These are phyloP conservation scores for Pseudomassariella vexata DNA, from an alignment of 2,329 filamentous ascomycete species.

Conservation along the genomic window DNA sequence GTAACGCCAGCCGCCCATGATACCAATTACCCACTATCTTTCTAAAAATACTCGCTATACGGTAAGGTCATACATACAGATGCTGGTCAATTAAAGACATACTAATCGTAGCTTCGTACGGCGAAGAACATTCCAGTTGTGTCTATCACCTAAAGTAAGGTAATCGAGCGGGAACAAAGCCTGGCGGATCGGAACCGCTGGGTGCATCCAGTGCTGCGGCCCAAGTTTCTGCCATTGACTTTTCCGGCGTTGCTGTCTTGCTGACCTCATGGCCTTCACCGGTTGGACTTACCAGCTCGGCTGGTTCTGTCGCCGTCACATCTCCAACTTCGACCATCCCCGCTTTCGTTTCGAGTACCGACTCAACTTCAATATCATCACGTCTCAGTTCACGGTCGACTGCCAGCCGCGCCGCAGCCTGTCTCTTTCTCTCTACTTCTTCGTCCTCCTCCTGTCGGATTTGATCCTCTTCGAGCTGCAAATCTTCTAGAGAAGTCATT, in stretches of 20 bases:
- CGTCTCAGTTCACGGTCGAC: constrained; percentile 39
- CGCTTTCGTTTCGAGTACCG: constrained; percentile 24
- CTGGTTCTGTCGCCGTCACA: constrained; percentile 18
- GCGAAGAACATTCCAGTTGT: too few species aligned
- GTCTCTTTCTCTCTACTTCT: constrained; percentile 45
- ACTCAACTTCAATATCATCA: constrained; percentile 29
- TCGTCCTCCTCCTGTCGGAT: constrained; percentile 46
- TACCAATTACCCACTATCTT: too few species aligned
- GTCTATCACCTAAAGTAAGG: constrained; percentile 45
- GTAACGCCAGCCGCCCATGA: too few species aligned
- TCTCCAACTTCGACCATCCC: constrained; percentile 22
- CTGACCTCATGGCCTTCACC: too few species aligned
- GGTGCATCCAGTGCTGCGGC: not conserved
- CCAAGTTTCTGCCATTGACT: constrained; percentile 6
- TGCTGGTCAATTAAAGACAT: too few species aligned
- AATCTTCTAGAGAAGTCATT: constrained; percentile 42
- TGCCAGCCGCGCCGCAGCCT: constrained; percentile 47
- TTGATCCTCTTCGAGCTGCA: constrained; percentile 47
- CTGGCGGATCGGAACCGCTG: constrained; percentile 3
- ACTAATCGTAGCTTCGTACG: too few species aligned
- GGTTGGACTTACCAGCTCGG: too few species aligned
- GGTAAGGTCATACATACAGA: too few species aligned
- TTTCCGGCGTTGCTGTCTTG: constrained; percentile 6
- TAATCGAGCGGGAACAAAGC: constrained; percentile 54
- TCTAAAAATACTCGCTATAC: too few species aligned